A percentile compares a stretch with the other conserved stretches of the same genome.
These are phyloP conservation scores for Gloeophyllum trabeum DNA, from an alignment of 768 basidiomycete species.

Conservation along the genomic window DNA sequence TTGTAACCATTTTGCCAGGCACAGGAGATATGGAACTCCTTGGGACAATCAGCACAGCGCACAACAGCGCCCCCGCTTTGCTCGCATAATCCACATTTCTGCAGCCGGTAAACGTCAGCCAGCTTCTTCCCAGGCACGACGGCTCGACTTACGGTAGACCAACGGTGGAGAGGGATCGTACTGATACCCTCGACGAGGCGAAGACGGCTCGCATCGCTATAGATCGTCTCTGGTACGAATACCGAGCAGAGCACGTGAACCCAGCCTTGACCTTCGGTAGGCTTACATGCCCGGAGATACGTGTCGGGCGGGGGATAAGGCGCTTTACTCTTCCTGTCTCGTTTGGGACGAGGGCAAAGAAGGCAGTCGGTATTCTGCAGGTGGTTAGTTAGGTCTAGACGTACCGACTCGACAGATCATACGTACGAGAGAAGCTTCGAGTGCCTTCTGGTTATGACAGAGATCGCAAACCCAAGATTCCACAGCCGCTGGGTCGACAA, in stretches of 20 bases:
- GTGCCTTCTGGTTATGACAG: slow-evolving; percentile 72
- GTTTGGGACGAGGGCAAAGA: slow-evolving; percentile 58
- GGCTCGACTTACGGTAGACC: slow-evolving; percentile 50
- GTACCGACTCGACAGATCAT: not conserved
- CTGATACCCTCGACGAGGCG: slow-evolving; percentile 82
- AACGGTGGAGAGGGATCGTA: slow-evolving; percentile 56
- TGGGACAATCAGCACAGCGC: slow-evolving; percentile 72
- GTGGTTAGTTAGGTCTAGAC: slow-evolving; percentile 2
- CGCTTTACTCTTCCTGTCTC: slow-evolving; percentile 36
- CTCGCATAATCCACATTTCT: slow-evolving; percentile 74
- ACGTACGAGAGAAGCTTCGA: slow-evolving; percentile 75
- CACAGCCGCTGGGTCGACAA: slow-evolving; percentile 46
- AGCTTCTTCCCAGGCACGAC: not conserved
- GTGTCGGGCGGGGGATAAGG: slow-evolving; percentile 41
- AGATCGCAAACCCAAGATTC: slow-evolving; percentile 84
- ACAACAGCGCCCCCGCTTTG: slow-evolving; percentile 68
- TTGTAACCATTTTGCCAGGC: slow-evolving; percentile 78
- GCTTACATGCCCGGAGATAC: slow-evolving; percentile 72
- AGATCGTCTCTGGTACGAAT: slow-evolving; percentile 77
- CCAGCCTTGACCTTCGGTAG: slow-evolving; percentile 91
- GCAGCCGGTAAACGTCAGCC: slow-evolving; percentile 7
- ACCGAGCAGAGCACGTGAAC: slow-evolving; percentile 84
- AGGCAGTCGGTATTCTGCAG: slow-evolving; percentile 72
- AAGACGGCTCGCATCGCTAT: slow-evolving; percentile 63
- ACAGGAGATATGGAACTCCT: slow-evolving; percentile 80